These are phyloP conservation scores for Phylloporus scabripes DNA, from an alignment of 768 basidiomycete species.

Conservation along the genomic window DNA sequence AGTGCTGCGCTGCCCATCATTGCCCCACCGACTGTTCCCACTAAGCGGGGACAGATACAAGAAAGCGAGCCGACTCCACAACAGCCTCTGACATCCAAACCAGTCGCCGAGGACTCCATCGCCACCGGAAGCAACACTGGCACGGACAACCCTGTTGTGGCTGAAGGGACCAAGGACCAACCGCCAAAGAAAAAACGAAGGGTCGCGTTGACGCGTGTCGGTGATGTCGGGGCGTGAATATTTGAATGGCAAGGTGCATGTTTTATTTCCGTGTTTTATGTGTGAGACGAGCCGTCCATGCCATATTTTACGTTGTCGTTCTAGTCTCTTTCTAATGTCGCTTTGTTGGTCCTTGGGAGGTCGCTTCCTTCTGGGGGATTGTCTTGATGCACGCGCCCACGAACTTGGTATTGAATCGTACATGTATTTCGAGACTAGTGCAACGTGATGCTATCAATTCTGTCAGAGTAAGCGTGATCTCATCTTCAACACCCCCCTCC, in stretches of 20 bases:
- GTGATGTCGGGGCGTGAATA: constrained; percentile 41
- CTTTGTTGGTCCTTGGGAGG: constrained; percentile 5
- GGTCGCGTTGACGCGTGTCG: constrained; percentile 67
- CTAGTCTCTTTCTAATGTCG: constrained; percentile 13
- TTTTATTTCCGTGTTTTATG: constrained; percentile 5
- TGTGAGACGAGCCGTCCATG: neutral
- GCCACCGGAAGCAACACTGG: constrained; percentile 10
- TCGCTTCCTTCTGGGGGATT: neutral
- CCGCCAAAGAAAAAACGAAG: constrained; percentile 85
- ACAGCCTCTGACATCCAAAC: constrained; percentile 17
- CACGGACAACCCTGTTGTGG: constrained; percentile 2
- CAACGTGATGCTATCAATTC: constrained; percentile 14
- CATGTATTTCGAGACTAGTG: constrained; percentile 21
- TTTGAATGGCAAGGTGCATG: neutral
- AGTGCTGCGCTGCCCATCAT: constrained; percentile 33
- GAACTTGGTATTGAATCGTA: constrained; percentile 9
- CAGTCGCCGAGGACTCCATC: constrained; percentile 22
- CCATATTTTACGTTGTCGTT: constrained; percentile 13
- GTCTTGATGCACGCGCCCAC: constrained; percentile 6
- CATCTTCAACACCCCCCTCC: neutral
- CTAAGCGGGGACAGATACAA: constrained; percentile 36
- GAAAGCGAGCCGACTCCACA: constrained; percentile 7
- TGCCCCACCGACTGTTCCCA: constrained; percentile 27
- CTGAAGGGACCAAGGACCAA: constrained; percentile 33
- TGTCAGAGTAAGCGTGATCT: constrained; percentile 6